Percentiles rank a stretch among this genome's conserved stretches.
Conservation (phyloP, 1,284 basidiomycete genomes). For the Veloporphyrellus conicus region DNA sequence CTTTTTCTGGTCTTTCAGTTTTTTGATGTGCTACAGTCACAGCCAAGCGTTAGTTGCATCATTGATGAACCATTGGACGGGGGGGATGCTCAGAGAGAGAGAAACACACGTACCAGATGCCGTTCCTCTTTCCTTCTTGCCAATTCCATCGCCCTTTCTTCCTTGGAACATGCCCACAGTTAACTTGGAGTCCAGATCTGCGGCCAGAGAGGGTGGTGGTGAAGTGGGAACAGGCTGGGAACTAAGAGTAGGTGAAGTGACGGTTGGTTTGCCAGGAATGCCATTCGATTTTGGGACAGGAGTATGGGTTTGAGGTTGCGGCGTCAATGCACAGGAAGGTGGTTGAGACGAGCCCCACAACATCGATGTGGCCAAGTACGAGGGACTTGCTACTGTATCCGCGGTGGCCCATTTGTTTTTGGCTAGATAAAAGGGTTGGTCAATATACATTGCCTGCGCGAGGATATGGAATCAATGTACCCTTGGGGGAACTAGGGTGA, state of each 20-base stretch:
- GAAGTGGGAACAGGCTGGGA: conserved; percentile 25
- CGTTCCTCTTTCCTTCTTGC: conserved; percentile 83
- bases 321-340: background rate
- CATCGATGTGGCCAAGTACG: conserved; percentile 2
- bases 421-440: background rate
- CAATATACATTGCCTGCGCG: background rate
- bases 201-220: conserved; percentile 17
- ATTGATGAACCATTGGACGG: background rate
- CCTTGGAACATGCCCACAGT: conserved; percentile 61
- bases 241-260: conserved; percentile 20
- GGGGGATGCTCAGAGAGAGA: background rate
- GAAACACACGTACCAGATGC: conserved; percentile 55
- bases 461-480: no score
- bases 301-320: no score
- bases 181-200: conserved; percentile 15
- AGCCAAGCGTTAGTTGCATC: no score
- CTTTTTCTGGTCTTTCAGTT: conserved; percentile 70
- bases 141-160: conserved; percentile 88
- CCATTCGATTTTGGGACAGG: no score
- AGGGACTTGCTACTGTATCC: conserved; percentile 5
- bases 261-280: background rate
- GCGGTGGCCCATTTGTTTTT: conserved; percentile 27
- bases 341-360: conserved; percentile 10
- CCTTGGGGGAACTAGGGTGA: no score
- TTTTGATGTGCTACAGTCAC: conserved; percentile 53